Percentiles rank a stretch among this genome's conserved stretches.
Conservation (phyloP, 257 asterid genomes). For the Ilex asprella region DNA sequence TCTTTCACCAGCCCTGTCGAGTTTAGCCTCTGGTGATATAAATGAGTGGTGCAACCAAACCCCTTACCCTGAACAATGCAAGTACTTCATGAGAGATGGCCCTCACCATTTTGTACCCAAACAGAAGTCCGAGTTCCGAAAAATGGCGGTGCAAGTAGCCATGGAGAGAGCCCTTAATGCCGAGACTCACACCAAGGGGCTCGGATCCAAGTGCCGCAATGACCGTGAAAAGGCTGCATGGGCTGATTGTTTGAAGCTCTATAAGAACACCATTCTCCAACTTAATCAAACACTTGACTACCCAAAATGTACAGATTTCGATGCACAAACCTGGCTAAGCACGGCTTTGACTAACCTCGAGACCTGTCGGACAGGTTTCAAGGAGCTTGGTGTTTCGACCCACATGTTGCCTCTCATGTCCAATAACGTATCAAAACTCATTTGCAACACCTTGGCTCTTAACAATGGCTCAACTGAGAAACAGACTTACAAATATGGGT, state of each 20-base stretch:
- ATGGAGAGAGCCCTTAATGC: slow-evolving; percentile 42
- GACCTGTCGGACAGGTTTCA: slow-evolving; percentile 59
- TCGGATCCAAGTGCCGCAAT: slow-evolving; percentile 41
- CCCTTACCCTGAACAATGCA: slow-evolving; percentile 66
- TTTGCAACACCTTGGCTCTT: slow-evolving; percentile 57
- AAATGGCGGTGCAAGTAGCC: slow-evolving; percentile 38
- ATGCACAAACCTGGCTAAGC: slow-evolving; percentile 72
- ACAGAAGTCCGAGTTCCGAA: slow-evolving; percentile 38
- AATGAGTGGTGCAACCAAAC: slow-evolving; percentile 60
- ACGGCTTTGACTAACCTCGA: slow-evolving; percentile 65
- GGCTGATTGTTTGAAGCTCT: slow-evolving; percentile 63
- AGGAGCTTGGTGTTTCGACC: slow-evolving; percentile 46
- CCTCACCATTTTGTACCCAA: slow-evolving; percentile 20
- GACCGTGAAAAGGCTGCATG: slow-evolving; percentile 58
- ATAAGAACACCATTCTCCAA: slow-evolving; percentile 33
- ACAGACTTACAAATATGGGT: slow-evolving; percentile 16
- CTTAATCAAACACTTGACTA: slow-evolving; percentile 48
- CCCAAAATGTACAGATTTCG: slow-evolving; percentile 43
- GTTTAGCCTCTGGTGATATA: slow-evolving; percentile 11
- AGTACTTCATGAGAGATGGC: slow-evolving; percentile 32
- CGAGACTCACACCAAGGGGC: slow-evolving; percentile 25
- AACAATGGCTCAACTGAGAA: slow-evolving; percentile 18
- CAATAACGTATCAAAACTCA: slow-evolving; percentile 47
- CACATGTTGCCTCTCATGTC: slow-evolving; percentile 38
- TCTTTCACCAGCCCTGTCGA: slow-evolving; percentile 9